Evolutionary conservation across 768 basidiomycete species (phyloP).

Genomic region (Cantharellus anzutake): DNA sequence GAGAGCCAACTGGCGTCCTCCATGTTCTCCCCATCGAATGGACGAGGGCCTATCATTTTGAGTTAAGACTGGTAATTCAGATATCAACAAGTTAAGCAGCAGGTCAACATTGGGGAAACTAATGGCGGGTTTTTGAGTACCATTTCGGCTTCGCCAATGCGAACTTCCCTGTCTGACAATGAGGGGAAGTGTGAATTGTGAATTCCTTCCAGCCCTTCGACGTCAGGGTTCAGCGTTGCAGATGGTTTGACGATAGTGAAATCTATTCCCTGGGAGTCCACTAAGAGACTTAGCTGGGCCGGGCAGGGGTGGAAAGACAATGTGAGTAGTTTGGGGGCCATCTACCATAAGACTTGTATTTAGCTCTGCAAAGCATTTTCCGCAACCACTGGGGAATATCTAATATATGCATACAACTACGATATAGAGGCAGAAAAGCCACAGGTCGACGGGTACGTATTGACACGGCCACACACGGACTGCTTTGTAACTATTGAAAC

Average conservation of each 20-base stretch:
- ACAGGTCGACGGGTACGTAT: conserved; percentile 37
- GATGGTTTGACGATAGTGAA: neutral
- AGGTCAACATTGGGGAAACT: too few species aligned
- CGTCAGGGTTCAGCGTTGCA: conserved; percentile 3
- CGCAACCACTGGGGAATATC: conserved; percentile 45
- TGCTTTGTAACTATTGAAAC: conserved; percentile 19
- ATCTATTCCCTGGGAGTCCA: conserved; percentile 23
- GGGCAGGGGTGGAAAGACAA: conserved; percentile 31
- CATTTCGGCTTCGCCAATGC: too few species aligned
- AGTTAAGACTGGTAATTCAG: too few species aligned
- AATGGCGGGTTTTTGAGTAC: too few species aligned
- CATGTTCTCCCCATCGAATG: too few species aligned
- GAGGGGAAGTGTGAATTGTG: too few species aligned
- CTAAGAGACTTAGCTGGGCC: conserved; percentile 48
- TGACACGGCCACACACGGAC: conserved; percentile 27
- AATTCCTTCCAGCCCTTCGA: neutral
- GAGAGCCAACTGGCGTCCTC: too few species aligned
- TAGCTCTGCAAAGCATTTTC: conserved; percentile 24
- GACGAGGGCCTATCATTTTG: too few species aligned
- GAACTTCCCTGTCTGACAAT: too few species aligned
- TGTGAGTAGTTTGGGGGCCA: conserved; percentile 21
- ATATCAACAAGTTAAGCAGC: too few species aligned
- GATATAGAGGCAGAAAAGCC: conserved; percentile 29
- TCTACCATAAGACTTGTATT: neutral
- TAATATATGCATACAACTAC: conserved; percentile 51